phyloP scores from a whole-genome alignment of 2,329 filamentous ascomycete species.

The Sporothrix brasiliensis region DNA sequence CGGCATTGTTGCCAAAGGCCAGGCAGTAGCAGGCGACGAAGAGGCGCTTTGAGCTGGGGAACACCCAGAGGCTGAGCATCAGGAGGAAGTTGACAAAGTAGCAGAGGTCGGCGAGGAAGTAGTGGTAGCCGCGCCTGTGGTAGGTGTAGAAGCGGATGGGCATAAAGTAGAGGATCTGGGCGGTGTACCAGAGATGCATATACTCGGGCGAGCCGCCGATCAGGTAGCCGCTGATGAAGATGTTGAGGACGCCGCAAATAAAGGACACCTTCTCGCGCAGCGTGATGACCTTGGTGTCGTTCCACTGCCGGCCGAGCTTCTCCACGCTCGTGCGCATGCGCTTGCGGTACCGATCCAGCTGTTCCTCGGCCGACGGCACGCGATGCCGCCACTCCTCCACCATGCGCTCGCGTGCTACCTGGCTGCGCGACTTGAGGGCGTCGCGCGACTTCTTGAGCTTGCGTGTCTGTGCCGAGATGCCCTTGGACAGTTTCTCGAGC shows the following conservation, averaged over 20 bases:
- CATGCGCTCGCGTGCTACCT: slow-evolving; percentile 82
- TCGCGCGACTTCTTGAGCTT: slow-evolving; percentile 83
- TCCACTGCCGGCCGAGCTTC: slow-evolving; percentile 81
- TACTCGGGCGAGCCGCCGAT: slow-evolving; percentile 82
- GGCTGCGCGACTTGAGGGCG: slow-evolving; percentile 73
- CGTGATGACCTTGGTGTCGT: slow-evolving; percentile 84
- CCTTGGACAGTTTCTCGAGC: slow-evolving; percentile 85
- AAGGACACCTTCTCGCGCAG: slow-evolving; percentile 92
- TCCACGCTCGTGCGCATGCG: slow-evolving; percentile 90
- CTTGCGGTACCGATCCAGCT: slow-evolving; percentile 85
- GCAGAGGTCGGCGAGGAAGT: slow-evolving; percentile 95
- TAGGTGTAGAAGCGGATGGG: slow-evolving; percentile 92
- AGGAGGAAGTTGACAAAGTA: slow-evolving; percentile 95
- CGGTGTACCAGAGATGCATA: slow-evolving; percentile 92
- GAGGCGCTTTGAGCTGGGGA: slow-evolving; percentile 85
- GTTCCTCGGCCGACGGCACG: slow-evolving; percentile 84
- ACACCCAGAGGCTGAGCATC: slow-evolving; percentile 82
- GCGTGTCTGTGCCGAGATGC: slow-evolving; percentile 78
- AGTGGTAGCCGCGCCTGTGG: slow-evolving; percentile 88
- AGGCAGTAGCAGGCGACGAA: slow-evolving; percentile 92
- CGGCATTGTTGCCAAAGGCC: slow-evolving; percentile 93
- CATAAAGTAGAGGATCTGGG: slow-evolving; percentile 91
- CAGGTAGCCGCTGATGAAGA: slow-evolving; percentile 93
- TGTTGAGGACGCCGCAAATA: slow-evolving; percentile 94
- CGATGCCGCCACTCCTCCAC: slow-evolving; percentile 90